A percentile compares a stretch with the other conserved stretches of the same genome.
phyloP scores from a whole-genome alignment of 306 rosid genomes.

The Mucuna pruriens region DNA sequence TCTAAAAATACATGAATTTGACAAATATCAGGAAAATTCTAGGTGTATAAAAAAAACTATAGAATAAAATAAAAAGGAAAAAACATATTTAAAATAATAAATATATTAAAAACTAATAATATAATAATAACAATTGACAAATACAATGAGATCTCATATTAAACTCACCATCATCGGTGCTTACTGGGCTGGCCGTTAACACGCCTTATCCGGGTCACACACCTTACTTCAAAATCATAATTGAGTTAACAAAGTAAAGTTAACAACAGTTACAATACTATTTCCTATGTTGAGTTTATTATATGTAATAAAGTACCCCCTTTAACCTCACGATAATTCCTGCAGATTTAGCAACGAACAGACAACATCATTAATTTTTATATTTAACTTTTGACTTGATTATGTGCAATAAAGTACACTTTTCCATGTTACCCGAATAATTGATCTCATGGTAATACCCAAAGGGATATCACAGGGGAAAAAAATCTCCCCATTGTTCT shows the following conservation, averaged over 20 bases:
- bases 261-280: not conserved
- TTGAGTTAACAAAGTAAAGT: not conserved
- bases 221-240: not conserved
- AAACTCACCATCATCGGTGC: not conserved
- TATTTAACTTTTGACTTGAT: constrained; percentile 9
- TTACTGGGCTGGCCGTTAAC: not conserved
- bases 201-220: not conserved
- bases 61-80: no score
- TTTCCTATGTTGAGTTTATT: not conserved
- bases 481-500: not conserved
- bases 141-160: no score
- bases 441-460: not conserved
- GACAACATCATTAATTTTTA: not conserved
- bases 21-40: no score
- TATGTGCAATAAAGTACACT: constrained; percentile 1
- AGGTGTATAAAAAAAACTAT: no score
- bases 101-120: no score
- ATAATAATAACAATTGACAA: no score
- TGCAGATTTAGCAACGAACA: not conserved
- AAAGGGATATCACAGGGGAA: not conserved
- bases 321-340: not conserved
- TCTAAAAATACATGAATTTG: no score
- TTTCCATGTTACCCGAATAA: not conserved
- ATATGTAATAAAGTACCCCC: not conserved
- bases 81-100: no score